phyloP scores from a whole-genome alignment of 1,284 basidiomycete species.

The Sanghuangporus weigelae region DNA sequence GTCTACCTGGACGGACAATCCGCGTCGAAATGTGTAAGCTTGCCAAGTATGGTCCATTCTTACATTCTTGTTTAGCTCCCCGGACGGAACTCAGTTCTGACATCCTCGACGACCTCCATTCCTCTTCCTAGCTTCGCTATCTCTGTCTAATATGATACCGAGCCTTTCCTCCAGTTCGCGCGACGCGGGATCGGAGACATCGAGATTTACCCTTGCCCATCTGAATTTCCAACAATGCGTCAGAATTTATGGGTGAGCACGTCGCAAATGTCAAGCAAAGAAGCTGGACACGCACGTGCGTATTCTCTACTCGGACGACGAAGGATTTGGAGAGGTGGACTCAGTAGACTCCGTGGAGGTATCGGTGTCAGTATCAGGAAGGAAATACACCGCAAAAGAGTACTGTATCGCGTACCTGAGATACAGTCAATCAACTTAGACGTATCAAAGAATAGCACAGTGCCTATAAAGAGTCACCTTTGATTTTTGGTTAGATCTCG shows the following conservation, averaged over 20 bases:
- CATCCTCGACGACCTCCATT: background rate
- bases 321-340: slow-evolving; percentile 27
- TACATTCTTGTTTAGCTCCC: no score
- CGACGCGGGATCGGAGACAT: slow-evolving; percentile 43
- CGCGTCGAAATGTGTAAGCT: no score
- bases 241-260: slow-evolving; percentile 44
- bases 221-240: slow-evolving; percentile 53
- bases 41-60: no score
- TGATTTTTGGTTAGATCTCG: no score
- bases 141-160: slow-evolving; percentile 37
- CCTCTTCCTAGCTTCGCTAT: background rate
- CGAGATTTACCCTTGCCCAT: slow-evolving; percentile 43
- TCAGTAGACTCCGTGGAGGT: slow-evolving; percentile 26
- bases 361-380: slow-evolving; percentile 55
- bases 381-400: slow-evolving; percentile 47
- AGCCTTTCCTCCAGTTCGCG: slow-evolving; percentile 43
- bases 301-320: slow-evolving; percentile 32
- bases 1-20: no score
- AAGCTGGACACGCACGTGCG: slow-evolving; percentile 42
- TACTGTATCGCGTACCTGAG: slow-evolving; percentile 62
- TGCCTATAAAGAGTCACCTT: no score
- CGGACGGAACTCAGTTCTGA: no score
- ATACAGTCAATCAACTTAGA: background rate
- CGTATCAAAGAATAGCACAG: no score
- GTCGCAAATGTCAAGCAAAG: slow-evolving; percentile 49